phyloP scores from a whole-genome alignment of 768 basidiomycete genomes.

The Russula emetica region DNA sequence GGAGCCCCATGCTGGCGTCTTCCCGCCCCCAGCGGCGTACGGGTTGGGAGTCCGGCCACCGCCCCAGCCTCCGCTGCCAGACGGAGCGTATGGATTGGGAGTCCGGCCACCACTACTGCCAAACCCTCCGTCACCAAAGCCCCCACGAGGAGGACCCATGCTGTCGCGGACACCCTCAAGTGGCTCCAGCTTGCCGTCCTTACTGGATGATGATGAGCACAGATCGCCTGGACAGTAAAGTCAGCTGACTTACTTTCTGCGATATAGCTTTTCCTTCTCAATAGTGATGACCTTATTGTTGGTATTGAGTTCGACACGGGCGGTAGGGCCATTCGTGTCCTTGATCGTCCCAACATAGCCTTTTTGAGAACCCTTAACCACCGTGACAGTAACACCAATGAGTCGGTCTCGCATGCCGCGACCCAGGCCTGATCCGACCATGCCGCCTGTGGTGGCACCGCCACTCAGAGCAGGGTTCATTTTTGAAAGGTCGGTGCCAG shows the following conservation, averaged over 20 bases:
- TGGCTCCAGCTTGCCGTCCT: constrained; percentile 51
- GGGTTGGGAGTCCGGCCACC: constrained; percentile 37
- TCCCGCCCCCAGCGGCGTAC: constrained; percentile 35
- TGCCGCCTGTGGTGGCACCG: constrained; percentile 59
- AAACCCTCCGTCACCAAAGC: constrained; percentile 26
- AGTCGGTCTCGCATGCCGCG: constrained; percentile 79
- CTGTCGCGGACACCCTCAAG: constrained; percentile 40
- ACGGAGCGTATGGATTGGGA: constrained; percentile 20
- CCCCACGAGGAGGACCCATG: constrained; percentile 38
- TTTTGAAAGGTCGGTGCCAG: constrained; percentile 75
- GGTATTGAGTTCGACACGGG: constrained; percentile 85
- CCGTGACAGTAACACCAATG: constrained; percentile 71
- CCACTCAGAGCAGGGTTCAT: constrained; percentile 79
- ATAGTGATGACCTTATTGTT: constrained; percentile 88
- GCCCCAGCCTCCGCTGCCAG: constrained; percentile 29
- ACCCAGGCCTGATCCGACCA: constrained; percentile 78
- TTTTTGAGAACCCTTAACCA: constrained; percentile 86
- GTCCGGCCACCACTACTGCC: constrained; percentile 22
- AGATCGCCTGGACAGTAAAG: neutral
- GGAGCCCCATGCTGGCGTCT: constrained; percentile 29
- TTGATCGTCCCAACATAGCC: constrained; percentile 90
- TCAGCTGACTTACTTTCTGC: constrained; percentile 55
- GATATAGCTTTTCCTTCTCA: constrained; percentile 71
- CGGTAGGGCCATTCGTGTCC: constrained; percentile 84
- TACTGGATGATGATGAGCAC: constrained; percentile 37